Evolutionary conservation across 2,329 filamentous ascomycete genomes (phyloP).

Genomic region (Nannizziopsis arthrosporioides): DNA sequence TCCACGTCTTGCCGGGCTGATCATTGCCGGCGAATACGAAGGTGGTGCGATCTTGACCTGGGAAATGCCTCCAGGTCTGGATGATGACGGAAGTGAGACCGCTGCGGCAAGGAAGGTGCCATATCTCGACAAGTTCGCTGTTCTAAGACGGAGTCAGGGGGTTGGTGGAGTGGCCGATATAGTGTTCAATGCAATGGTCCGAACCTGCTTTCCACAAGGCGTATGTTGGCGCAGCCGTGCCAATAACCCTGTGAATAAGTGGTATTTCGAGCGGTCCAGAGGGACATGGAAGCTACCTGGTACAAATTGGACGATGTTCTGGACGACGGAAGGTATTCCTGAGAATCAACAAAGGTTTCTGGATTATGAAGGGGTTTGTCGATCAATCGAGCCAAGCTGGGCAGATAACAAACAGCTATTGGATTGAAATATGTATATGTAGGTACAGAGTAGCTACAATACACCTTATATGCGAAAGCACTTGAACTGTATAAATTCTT

Average conservation of each 20-base stretch:
- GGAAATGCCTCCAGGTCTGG: slow-evolving; percentile 59
- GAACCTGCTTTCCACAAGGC: slow-evolving; percentile 73
- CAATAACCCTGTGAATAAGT: slow-evolving; percentile 94
- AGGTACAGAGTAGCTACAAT: too few species aligned
- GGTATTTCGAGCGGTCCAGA: slow-evolving; percentile 88
- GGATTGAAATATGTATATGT: slow-evolving; percentile 38
- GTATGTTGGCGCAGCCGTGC: slow-evolving; percentile 86
- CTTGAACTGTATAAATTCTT: too few species aligned
- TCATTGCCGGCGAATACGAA: slow-evolving; percentile 93
- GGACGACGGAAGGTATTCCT: slow-evolving; percentile 64
- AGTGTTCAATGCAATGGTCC: slow-evolving; percentile 91
- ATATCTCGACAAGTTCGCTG: slow-evolving; percentile 95
- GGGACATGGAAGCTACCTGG: slow-evolving; percentile 71
- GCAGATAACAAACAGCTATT: slow-evolving; percentile 38
- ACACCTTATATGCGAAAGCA: background rate
- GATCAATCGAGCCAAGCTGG: slow-evolving; percentile 43
- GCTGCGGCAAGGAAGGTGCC: slow-evolving; percentile 59
- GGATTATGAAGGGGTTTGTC: slow-evolving; percentile 67
- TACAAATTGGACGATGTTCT: slow-evolving; percentile 97
- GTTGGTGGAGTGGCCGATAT: slow-evolving; percentile 88
- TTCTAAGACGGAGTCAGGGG: slow-evolving; percentile 76
- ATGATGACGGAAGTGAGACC: slow-evolving; percentile 43
- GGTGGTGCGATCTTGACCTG: slow-evolving; percentile 90
- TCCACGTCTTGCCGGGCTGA: slow-evolving; percentile 72
- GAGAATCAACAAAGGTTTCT: slow-evolving; percentile 43